Conservation (phyloP, 1,284 basidiomycete species). For the Takashimella koratensis region DNA sequence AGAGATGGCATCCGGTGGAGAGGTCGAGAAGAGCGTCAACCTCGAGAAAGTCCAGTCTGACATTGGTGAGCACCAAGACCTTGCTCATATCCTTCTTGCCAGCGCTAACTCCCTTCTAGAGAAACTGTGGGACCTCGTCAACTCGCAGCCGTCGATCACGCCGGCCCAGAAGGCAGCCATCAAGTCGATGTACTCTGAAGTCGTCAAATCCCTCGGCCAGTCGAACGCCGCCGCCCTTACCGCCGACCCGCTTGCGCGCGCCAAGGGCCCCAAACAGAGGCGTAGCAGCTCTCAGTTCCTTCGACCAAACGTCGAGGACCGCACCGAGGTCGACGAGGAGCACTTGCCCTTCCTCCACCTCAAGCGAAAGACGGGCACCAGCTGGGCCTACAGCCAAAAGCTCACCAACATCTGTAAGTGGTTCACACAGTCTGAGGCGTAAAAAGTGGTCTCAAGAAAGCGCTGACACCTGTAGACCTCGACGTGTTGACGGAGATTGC, state of each 20-base stretch:
- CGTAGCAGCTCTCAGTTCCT: slow-evolving; percentile 92
- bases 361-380: slow-evolving; percentile 93
- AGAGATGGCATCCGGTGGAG: slow-evolving; percentile 95
- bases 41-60: slow-evolving; percentile 96
- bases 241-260: slow-evolving; percentile 24
- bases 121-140: slow-evolving; percentile 96
- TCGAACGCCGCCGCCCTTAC: slow-evolving; percentile 48
- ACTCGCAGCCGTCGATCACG: slow-evolving; percentile 92
- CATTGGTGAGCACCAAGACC: slow-evolving; percentile 53
- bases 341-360: slow-evolving; percentile 92
- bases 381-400: slow-evolving; percentile 96
- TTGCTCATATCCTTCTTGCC: neutral
- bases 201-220: slow-evolving; percentile 68
- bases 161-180: slow-evolving; percentile 96
- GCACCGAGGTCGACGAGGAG: slow-evolving; percentile 74
- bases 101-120: slow-evolving; percentile 42
- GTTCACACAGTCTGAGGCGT: no score
- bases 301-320: slow-evolving; percentile 70
- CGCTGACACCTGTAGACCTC: slow-evolving; percentile 55
- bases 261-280: slow-evolving; percentile 52
- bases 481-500: slow-evolving; percentile 97
- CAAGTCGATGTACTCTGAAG: slow-evolving; percentile 93
- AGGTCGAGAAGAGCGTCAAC: slow-evolving; percentile 74
- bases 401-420: slow-evolving; percentile 76
- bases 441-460: neutral